These are phyloP conservation scores for Kwoniella sp. DNA, from an alignment of 768 basidiomycete genomes.

Conservation along the genomic window DNA sequence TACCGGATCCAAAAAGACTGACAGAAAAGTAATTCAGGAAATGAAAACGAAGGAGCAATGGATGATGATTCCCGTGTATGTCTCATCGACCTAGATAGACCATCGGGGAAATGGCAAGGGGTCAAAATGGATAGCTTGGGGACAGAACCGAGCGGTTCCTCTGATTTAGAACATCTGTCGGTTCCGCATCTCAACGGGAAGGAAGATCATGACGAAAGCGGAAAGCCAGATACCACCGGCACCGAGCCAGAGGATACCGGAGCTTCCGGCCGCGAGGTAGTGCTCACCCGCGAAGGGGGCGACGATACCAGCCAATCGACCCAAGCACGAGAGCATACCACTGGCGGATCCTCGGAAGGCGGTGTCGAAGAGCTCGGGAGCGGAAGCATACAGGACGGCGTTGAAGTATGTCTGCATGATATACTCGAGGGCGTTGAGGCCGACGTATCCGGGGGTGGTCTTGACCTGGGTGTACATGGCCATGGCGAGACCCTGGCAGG, in stretches of 20 bases:
- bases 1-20: neutral
- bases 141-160: too few species aligned
- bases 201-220: constrained; percentile 43
- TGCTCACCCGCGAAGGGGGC: constrained; percentile 52
- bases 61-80: too few species aligned
- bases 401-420: constrained; percentile 56
- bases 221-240: constrained; percentile 50
- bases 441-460: constrained; percentile 49
- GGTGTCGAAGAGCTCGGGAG: constrained; percentile 53
- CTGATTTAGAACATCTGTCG: constrained; percentile 52
- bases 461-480: constrained; percentile 53
- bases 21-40: too few species aligned
- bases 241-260: constrained; percentile 52
- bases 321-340: constrained; percentile 52
- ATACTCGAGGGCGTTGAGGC: constrained; percentile 51
- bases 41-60: too few species aligned
- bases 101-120: too few species aligned
- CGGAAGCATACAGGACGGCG: constrained; percentile 55
- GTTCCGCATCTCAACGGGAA: constrained; percentile 53
- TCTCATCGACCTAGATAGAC: too few species aligned
- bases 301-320: constrained; percentile 47
- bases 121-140: too few species aligned
- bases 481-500: constrained; percentile 50
- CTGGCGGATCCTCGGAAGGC: constrained; percentile 49
- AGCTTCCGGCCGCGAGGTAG: constrained; percentile 27